Conservation (phyloP, 257 asterid genomes). For the Cruciata laevipes region DNA sequence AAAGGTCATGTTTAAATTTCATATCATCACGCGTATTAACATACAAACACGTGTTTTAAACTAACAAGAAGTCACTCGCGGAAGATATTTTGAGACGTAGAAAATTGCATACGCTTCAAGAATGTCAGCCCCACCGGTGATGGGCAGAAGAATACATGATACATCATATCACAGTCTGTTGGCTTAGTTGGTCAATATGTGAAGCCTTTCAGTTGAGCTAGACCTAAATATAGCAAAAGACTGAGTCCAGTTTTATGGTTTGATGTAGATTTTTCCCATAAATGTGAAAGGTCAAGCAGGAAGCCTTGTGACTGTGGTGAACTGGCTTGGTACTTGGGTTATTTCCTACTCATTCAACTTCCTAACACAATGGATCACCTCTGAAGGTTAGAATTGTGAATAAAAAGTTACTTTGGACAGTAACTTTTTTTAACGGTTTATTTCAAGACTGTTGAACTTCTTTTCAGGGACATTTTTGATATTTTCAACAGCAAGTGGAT, state of each 20-base stretch:
- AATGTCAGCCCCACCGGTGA: background rate
- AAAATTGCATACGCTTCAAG: background rate
- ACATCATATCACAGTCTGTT: too few species aligned
- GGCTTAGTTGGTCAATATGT: background rate
- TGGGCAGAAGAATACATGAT: background rate
- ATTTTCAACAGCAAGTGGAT: slow-evolving; percentile 54
- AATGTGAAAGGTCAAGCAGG: slow-evolving; percentile 86
- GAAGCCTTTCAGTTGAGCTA: background rate
- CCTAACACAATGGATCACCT: slow-evolving; percentile 56
- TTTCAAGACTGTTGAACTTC: background rate
- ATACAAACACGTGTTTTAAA: background rate
- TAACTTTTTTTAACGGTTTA: background rate
- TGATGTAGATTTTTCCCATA: slow-evolving; percentile 71
- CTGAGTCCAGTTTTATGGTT: background rate
- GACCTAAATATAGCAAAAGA: background rate
- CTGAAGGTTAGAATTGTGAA: slow-evolving; percentile 40
- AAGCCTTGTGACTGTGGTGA: slow-evolving; percentile 74
- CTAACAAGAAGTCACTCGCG: background rate
- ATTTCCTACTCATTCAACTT: slow-evolving; percentile 71
- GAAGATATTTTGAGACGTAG: background rate
- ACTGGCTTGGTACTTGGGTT: slow-evolving; percentile 85
- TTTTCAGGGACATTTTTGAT: slow-evolving; percentile 66
- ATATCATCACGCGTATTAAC: too few species aligned
- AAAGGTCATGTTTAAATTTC: too few species aligned
- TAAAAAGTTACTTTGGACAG: background rate